Base-by-base conservation (phyloP, 2,329 filamentous ascomycete genomes). In the Colletotrichum coccodes region DNA sequence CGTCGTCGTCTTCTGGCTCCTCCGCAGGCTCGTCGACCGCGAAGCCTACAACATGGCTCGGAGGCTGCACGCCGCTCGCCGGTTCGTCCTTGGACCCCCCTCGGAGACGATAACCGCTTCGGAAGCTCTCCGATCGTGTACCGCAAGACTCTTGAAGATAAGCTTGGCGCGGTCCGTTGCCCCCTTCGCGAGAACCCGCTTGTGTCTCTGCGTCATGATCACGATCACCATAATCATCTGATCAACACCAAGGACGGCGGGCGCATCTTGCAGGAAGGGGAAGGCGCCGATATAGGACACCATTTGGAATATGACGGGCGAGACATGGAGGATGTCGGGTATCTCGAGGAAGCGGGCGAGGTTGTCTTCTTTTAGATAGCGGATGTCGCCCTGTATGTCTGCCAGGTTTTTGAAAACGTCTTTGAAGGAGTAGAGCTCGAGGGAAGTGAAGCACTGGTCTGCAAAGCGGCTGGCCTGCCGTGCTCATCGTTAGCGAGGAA, bases 341-440 rank as follows among this genome's bases (percentile, higher is more conserved):
- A 94, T 85, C 79, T 92, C 91, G 50, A 94, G 87, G 77, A 92
- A 94, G 38, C 90, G 87, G 68, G 89, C 87, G 72, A 94, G 81
- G 12, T 91, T 93, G 59, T 91, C 87, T 75, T 92, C 91, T 74
- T 89, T 92, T 71, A 93, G 86, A 76, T 93, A 92, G 59, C 84
- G 84, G 53, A 93, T 80, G 49, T 84, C 82, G 56, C 86, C 87
- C 75, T 91, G 85, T 18, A 85, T 79, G 73, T 94, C 91, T 71
- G 92, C 90, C 23, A 94, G 88, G 65, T 85, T 87, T 68, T 86
- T 87, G 81, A 94, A 94, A 75, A 93, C 91, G 76, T 92, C 89
- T 73, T 90, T 91, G 79, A 93, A 89, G 36, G 88, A 92, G 79
- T 92, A 93, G 34, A 93, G 82, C 78, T 94, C 92, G 64, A 94